These are phyloP conservation scores for Cylindricascospora bacillispora DNA, from an alignment of 1,139 yeast genomes.

Conservation along the genomic window DNA sequence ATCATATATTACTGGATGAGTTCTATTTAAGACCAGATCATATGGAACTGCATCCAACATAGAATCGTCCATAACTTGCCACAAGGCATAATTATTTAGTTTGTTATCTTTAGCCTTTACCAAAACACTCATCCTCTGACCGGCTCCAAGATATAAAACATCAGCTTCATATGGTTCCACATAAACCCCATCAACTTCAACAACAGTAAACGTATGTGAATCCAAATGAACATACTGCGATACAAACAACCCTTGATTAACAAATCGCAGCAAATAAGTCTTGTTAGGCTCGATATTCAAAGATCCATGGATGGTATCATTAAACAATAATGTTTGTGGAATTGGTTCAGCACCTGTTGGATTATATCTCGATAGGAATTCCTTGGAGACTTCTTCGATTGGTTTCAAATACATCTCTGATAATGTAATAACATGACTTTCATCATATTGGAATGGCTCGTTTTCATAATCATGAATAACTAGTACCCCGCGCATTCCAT, in stretches of 20 bases:
- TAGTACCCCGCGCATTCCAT: slow-evolving; percentile 64
- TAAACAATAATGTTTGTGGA: slow-evolving; percentile 52
- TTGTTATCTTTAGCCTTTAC: slow-evolving; percentile 38
- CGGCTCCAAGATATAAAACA: slow-evolving; percentile 51
- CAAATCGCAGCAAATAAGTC: slow-evolving; percentile 50
- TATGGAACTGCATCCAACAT: slow-evolving; percentile 57
- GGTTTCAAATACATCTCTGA: slow-evolving; percentile 52
- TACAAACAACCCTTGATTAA: slow-evolving; percentile 58
- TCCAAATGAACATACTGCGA: slow-evolving; percentile 59
- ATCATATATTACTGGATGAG: slow-evolving; percentile 44
- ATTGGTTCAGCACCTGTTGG: slow-evolving; percentile 81
- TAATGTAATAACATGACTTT: slow-evolving; percentile 43
- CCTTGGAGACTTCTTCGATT: slow-evolving; percentile 32
- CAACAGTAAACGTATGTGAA: slow-evolving; percentile 53
- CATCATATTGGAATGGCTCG: slow-evolving; percentile 45
- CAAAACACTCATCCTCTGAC: slow-evolving; percentile 57
- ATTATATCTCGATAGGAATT: slow-evolving; percentile 48
- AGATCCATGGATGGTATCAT: slow-evolving; percentile 48
- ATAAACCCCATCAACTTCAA: slow-evolving; percentile 63
- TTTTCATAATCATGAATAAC: slow-evolving; percentile 43
- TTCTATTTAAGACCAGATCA: slow-evolving; percentile 38
- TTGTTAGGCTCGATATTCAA: slow-evolving; percentile 47
- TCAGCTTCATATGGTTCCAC: slow-evolving; percentile 47
- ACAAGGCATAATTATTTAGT: slow-evolving; percentile 40
- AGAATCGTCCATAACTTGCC: slow-evolving; percentile 46